Base-by-base conservation (phyloP, 306 rosid species). In the Lathyrus oleraceus region DNA sequence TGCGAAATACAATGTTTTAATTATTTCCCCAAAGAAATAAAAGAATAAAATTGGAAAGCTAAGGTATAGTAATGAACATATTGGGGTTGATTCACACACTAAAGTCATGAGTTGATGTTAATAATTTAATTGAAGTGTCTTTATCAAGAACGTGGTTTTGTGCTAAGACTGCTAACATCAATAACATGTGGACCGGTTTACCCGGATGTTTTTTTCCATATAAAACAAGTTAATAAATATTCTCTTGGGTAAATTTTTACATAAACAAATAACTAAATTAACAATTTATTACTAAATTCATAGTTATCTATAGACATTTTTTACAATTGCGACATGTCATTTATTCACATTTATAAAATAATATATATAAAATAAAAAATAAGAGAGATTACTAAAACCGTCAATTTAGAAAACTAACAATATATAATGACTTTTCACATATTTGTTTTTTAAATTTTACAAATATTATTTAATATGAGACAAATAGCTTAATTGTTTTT, bases 41-140 rank as follows among this genome's bases (percentile, higher is more conserved):
- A 43, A 28, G 53, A 70, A 69, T 40, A 8, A 40, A 69, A 30
- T 25, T 28, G 28, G 49, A 76, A 70, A 53, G 19, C 65, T 62
- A 61, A 48, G 59, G 23, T 38, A 51, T 23, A 21, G 39, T 61
- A n/a, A 44, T 12, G 3, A 6, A 27, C 3, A 20, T 53, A 53
- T 52, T 53, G n/a, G 30, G 32, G 12, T 16, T 42, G 5, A 76
- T 51, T 68, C 49, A 53, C 49, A 62, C 14, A 42, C 10, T 28
- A 32, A 72, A 61, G 57, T 76, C 47, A 28, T 53, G 16, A 54
- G 36, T 15, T 52, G 30, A 42, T 42, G 60, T 48, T 67, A 23
- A 68, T 56, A 65, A 17, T 65, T 58, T 49, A 78, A 65, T 48
- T 15, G 8, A 60, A 48, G 47, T 28, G 60, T 48, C 77, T n/a